These are phyloP conservation scores for Citrus inodora DNA, from an alignment of 345 rosid genomes.

Conservation along the genomic window DNA sequence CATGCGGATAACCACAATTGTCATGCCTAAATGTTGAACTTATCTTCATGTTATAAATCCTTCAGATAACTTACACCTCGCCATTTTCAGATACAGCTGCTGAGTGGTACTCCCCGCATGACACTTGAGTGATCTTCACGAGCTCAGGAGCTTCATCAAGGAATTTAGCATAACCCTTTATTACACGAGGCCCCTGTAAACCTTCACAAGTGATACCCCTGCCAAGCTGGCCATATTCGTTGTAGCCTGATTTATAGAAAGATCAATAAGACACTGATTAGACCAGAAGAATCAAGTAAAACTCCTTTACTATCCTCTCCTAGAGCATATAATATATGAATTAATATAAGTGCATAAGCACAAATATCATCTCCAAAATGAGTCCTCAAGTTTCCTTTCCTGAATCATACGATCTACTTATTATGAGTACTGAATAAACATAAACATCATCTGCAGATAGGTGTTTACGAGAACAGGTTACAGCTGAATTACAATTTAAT, in stretches of 20 bases:
- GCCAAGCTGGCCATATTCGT: constrained; percentile 96
- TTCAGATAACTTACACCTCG: constrained; percentile 92
- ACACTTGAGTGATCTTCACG: constrained; percentile 78
- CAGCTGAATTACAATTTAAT: background rate
- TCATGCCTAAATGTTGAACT: constrained; percentile 43
- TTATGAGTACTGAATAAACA: constrained; percentile 6
- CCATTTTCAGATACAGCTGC: constrained; percentile 87
- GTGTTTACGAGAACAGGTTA: background rate
- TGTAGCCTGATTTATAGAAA: constrained; percentile 67
- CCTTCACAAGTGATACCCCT: constrained; percentile 98
- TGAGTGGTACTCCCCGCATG: constrained; percentile 97
- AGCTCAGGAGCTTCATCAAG: constrained; percentile 96
- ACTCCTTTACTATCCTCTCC: background rate
- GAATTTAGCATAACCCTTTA: constrained; percentile 75
- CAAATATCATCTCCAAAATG: constrained; percentile 9
- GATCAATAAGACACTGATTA: constrained; percentile 17
- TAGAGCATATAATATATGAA: constrained; percentile 12
- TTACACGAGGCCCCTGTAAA: constrained; percentile 71
- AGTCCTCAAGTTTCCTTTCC: constrained; percentile 3
- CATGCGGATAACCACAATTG: constrained; percentile 43
- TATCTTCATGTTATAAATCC: constrained; percentile 42
- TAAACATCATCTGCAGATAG: background rate
- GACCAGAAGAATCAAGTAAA: constrained; percentile 11
- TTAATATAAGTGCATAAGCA: constrained; percentile 8
- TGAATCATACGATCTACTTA: constrained; percentile 9